phyloP scores from a whole-genome alignment of 495 filamentous ascomycete species.

The Penicillium desertorum region DNA sequence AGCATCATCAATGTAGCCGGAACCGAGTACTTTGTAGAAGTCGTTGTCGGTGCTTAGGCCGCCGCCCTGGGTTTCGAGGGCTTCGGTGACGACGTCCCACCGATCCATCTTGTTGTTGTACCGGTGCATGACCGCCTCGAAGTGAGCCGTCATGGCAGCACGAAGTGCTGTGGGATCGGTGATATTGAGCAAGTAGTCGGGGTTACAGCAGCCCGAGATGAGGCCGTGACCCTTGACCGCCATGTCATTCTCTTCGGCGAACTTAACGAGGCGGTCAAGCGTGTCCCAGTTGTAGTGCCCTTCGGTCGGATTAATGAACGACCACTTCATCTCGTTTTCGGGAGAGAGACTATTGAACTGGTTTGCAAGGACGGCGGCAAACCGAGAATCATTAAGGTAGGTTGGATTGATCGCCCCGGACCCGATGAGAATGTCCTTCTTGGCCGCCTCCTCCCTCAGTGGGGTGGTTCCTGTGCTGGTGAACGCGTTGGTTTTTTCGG shows the following conservation, averaged over 20 bases:
- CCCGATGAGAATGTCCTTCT: slow-evolving; percentile 2
- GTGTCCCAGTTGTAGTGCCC: slow-evolving; percentile 3
- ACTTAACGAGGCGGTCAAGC: background rate
- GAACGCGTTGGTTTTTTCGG: background rate
- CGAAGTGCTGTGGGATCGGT: slow-evolving; percentile 11
- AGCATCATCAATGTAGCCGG: slow-evolving; percentile 1
- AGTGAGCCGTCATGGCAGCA: slow-evolving; percentile 11
- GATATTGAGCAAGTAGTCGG: slow-evolving; percentile 18
- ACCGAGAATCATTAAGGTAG: background rate
- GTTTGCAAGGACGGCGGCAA: background rate
- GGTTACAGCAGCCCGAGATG: slow-evolving; percentile 22
- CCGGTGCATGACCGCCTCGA: slow-evolving; percentile 11
- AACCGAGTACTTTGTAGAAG: background rate
- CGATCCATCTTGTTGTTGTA: slow-evolving; percentile 14
- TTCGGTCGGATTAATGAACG: background rate
- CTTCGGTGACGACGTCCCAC: slow-evolving; percentile 19
- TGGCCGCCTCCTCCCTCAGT: background rate
- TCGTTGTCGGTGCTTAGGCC: slow-evolving; percentile 4
- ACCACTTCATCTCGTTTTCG: slow-evolving; percentile 1
- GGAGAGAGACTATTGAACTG: slow-evolving; percentile 1
- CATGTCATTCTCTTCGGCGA: slow-evolving; percentile 9
- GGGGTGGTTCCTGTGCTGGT: background rate
- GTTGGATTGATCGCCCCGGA: background rate
- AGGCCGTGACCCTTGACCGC: slow-evolving; percentile 17
- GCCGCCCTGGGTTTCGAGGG: slow-evolving; percentile 13